These are phyloP conservation scores for Cryomyces minteri DNA, from an alignment of 495 filamentous ascomycete species.

Conservation along the genomic window DNA sequence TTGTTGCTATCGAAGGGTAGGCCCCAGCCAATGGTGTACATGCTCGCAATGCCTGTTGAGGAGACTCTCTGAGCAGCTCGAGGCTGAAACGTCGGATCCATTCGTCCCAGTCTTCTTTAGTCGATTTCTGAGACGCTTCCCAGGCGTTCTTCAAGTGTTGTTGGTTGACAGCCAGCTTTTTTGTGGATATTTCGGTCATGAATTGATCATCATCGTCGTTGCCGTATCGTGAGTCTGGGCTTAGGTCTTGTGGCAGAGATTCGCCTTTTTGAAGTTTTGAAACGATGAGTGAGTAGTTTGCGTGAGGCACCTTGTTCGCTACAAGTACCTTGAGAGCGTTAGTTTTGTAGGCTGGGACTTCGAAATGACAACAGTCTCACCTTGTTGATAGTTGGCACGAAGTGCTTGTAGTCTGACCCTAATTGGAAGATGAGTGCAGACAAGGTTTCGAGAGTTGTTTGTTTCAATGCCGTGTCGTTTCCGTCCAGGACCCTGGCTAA, in stretches of 20 bases:
- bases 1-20: constrained; percentile 78
- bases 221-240: constrained; percentile 67
- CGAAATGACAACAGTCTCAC: constrained; percentile 7
- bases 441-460: constrained; percentile 84
- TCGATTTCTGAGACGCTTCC: constrained; percentile 91
- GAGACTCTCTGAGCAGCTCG: constrained; percentile 86
- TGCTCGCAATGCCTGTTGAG: constrained; percentile 81
- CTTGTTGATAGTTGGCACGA: constrained; percentile 80
- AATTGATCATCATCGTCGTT: constrained; percentile 59
- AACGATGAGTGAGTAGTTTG: constrained; percentile 79
- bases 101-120: constrained; percentile 95
- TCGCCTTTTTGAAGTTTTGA: constrained; percentile 89
- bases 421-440: constrained; percentile 92
- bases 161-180: constrained; percentile 90
- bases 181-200: constrained; percentile 66
- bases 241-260: constrained; percentile 82
- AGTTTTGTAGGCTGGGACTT: constrained; percentile 24
- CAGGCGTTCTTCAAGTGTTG: constrained; percentile 94
- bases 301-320: constrained; percentile 53
- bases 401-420: constrained; percentile 85
- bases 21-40: constrained; percentile 82
- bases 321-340: constrained; percentile 8
- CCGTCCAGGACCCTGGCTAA: constrained; percentile 59
- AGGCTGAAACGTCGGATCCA: constrained; percentile 96
- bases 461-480: constrained; percentile 50